A percentile compares a stretch with the other conserved stretches of the same genome.
Evolutionary conservation across 2,329 filamentous ascomycete species (phyloP).

Genomic region (Fusarium sororula): DNA sequence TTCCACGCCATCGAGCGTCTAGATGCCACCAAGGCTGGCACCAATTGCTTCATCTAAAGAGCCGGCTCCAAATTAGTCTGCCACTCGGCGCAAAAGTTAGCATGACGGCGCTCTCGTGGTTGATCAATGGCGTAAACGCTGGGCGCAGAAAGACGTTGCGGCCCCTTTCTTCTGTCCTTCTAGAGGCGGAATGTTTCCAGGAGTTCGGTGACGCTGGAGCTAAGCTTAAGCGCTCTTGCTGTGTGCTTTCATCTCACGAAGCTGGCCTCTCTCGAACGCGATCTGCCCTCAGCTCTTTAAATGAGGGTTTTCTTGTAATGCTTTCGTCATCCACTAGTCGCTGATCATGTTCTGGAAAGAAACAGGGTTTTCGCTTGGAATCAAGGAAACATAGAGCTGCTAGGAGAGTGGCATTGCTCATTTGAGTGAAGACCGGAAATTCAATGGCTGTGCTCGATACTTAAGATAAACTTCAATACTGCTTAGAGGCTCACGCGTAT

Average conservation of each 20-base stretch:
- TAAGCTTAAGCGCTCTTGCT: slow-evolving; percentile 11
- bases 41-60: slow-evolving; percentile 25
- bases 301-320: slow-evolving; percentile 14
- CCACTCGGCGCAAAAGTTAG: slow-evolving; percentile 24
- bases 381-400: background rate
- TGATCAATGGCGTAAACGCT: slow-evolving; percentile 23
- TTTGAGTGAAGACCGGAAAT: background rate
- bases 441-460: background rate
- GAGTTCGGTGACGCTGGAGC: slow-evolving; percentile 19
- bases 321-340: slow-evolving; percentile 23
- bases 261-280: slow-evolving; percentile 4
- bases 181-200: slow-evolving; percentile 19
- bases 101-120: slow-evolving; percentile 23
- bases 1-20: slow-evolving; percentile 28
- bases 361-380: slow-evolving; percentile 10
- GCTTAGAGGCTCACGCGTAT: background rate
- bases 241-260: slow-evolving; percentile 14
- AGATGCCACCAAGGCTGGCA: slow-evolving; percentile 28
- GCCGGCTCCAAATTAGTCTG: slow-evolving; percentile 32
- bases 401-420: background rate
- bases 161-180: slow-evolving; percentile 34
- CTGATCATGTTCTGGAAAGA: background rate
- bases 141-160: slow-evolving; percentile 27
- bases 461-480: background rate
- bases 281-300: slow-evolving; percentile 8